These are phyloP conservation scores for Trichoderma virens DNA, from an alignment of 495 filamentous ascomycete species.

Conservation along the genomic window DNA sequence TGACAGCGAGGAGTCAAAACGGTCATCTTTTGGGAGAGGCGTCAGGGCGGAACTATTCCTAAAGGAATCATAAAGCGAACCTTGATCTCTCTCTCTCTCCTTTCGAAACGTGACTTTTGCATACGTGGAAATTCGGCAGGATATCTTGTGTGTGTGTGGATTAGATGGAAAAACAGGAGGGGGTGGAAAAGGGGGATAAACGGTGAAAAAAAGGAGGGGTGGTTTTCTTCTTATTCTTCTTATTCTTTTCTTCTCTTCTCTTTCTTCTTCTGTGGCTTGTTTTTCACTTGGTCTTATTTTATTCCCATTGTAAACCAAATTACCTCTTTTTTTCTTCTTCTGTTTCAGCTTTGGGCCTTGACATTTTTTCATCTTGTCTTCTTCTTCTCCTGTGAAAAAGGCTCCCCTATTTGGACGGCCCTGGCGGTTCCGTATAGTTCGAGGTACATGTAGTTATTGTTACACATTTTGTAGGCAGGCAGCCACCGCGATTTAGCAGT, in stretches of 20 bases:
- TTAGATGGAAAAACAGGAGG: not conserved
- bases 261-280: too few species aligned
- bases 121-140: not conserved
- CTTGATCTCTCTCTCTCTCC: too few species aligned
- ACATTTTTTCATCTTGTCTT: not conserved
- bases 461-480: not conserved
- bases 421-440: conserved; percentile 3
- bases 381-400: not conserved
- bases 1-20: too few species aligned
- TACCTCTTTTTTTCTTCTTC: not conserved
- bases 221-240: not conserved
- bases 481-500: not conserved
- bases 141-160: not conserved
- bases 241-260: too few species aligned
- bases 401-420: not conserved
- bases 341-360: not conserved
- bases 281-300: not conserved
- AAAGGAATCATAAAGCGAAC: too few species aligned
- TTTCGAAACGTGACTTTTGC: too few species aligned
- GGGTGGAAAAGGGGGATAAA: not conserved
- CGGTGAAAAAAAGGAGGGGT: not conserved
- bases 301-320: not conserved
- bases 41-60: too few species aligned
- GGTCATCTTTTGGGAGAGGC: too few species aligned
- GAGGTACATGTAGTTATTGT: not conserved